Evolutionary conservation across 306 rosid species (phyloP).

Genomic region (Canavalia ensiformis): DNA sequence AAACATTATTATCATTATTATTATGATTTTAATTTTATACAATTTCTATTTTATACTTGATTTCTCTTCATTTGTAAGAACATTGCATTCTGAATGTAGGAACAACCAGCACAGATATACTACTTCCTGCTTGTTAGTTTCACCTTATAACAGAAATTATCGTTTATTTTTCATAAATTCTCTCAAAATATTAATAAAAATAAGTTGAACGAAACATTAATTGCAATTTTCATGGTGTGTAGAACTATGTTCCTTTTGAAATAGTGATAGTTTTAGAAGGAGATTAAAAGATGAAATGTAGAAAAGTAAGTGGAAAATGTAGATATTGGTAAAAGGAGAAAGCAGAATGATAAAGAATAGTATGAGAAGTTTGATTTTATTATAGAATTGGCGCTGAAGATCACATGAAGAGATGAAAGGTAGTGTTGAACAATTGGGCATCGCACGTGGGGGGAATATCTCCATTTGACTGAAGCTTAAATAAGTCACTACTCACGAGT

Average conservation of each 20-base stretch:
- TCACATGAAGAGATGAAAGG: constrained; percentile 57
- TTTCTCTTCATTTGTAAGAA: constrained; percentile 37
- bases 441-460: constrained; percentile 61
- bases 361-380: constrained; percentile 42
- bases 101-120: background rate
- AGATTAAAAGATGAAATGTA: background rate
- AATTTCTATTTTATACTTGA: constrained; percentile 24
- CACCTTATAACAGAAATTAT: background rate
- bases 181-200: no score
- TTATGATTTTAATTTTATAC: constrained; percentile 4
- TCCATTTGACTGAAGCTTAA: constrained; percentile 49
- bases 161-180: no score
- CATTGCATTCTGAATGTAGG: constrained; percentile 31
- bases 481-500: constrained; percentile 46
- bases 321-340: constrained; percentile 45
- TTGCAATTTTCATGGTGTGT: constrained; percentile 1
- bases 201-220: no score
- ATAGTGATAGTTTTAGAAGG: background rate
- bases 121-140: constrained; percentile 24
- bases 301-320: constrained; percentile 44
- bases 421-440: constrained; percentile 48
- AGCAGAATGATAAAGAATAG: constrained; percentile 31
- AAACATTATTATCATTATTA: constrained; percentile 24
- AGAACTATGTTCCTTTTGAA: background rate
- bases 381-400: constrained; percentile 51